phyloP scores from a whole-genome alignment of 179 eudicot species.

The Camellia oleifera region DNA sequence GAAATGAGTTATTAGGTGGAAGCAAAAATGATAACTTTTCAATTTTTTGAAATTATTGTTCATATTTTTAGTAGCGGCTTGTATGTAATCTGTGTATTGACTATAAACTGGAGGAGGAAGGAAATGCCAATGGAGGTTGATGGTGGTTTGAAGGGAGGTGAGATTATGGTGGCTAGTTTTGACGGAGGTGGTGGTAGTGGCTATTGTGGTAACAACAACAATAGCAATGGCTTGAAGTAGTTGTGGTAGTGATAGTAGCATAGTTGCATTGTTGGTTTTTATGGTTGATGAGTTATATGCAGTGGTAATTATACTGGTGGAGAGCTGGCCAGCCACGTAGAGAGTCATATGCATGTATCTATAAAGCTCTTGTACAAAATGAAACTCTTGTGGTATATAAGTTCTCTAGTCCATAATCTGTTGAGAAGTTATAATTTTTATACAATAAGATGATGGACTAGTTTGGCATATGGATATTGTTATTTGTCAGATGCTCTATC shows the following conservation, averaged over 20 bases:
- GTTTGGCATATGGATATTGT: background rate
- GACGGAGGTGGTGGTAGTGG: background rate
- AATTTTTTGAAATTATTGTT: background rate
- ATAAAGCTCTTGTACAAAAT: too few relatives aligned
- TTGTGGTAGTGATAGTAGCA: background rate
- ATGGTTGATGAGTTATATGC: background rate
- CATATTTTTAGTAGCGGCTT: background rate
- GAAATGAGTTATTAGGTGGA: background rate
- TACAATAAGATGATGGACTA: background rate
- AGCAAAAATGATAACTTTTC: background rate
- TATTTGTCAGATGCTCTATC: background rate
- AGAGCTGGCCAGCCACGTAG: too few relatives aligned
- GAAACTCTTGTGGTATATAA: too few relatives aligned
- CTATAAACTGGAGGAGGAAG: background rate
- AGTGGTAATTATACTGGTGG: background rate
- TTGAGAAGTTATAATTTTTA: too few relatives aligned
- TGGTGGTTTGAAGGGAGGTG: background rate
- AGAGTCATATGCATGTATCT: too few relatives aligned
- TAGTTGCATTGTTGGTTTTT: background rate
- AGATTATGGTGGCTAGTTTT: background rate
- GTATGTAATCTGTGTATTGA: background rate
- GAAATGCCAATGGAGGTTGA: background rate
- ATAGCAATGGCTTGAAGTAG: background rate
- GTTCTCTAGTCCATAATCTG: background rate
- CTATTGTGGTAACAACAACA: too few relatives aligned